Percentiles rank a stretch among this genome's conserved stretches.
Evolutionary conservation across 176 grass and related monocot species (phyloP).

Genomic region (Pontederia crassipes): DNA sequence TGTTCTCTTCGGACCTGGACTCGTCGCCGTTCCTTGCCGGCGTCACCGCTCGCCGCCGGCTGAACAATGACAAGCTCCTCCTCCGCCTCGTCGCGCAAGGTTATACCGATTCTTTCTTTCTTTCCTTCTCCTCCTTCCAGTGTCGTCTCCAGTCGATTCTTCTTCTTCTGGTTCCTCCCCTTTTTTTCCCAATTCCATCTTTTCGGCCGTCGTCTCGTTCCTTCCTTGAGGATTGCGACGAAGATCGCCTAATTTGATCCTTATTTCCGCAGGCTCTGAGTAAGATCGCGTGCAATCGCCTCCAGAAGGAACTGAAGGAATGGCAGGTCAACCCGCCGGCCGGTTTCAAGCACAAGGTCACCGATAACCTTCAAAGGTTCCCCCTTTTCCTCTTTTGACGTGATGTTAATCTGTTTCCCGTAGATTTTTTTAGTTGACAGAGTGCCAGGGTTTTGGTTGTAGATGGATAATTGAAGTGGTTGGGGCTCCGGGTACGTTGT

Average conservation of each 20-base stretch:
- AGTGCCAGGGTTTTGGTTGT: neutral
- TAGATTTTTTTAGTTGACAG: neutral
- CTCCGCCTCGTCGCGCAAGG: slow-evolving; percentile 32
- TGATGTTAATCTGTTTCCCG: neutral
- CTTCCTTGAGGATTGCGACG: neutral
- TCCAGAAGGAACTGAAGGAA: slow-evolving; percentile 92
- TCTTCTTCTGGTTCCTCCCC: neutral
- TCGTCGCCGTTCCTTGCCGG: neutral
- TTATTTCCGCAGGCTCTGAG: slow-evolving; percentile 54
- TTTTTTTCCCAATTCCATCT: neutral
- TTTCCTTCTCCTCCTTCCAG: neutral
- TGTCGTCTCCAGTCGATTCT: neutral
- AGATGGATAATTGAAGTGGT: slow-evolving; percentile 89
- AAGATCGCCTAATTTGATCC: neutral
- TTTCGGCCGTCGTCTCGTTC: too few relatives aligned
- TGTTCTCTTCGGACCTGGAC: neutral
- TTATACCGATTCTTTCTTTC: neutral
- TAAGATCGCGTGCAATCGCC: slow-evolving; percentile 83
- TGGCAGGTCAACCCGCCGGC: slow-evolving; percentile 71
- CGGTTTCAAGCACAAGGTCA: slow-evolving; percentile 70
- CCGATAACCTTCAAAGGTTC: slow-evolving; percentile 89
- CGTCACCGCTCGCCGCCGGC: neutral
- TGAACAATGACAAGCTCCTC: slow-evolving; percentile 45
- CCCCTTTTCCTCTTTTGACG: neutral
- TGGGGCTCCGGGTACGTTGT: slow-evolving; percentile 64